Percentiles rank a stretch among this genome's conserved stretches.
phyloP scores from a whole-genome alignment of 805 yeast species.

The Candida suzukii region DNA sequence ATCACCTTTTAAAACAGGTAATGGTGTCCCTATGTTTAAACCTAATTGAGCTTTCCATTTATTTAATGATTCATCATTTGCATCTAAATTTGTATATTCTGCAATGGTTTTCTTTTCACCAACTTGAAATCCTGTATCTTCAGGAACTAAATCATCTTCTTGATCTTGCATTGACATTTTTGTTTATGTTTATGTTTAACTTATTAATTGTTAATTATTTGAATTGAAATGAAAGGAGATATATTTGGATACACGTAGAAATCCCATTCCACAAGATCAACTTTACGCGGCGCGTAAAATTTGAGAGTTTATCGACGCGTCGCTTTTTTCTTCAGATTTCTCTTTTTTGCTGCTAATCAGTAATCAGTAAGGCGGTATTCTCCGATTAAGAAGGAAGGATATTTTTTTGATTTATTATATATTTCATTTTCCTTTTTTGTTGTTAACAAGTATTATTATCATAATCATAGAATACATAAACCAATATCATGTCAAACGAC shows the following conservation, averaged over 20 bases:
- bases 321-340: not conserved
- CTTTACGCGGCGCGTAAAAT: too few relatives aligned
- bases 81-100: constrained; percentile 78
- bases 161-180: not conserved
- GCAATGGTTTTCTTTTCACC: constrained; percentile 71
- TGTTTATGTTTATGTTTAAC: not conserved
- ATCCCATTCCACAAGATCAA: too few relatives aligned
- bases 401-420: too few relatives aligned
- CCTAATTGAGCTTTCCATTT: constrained; percentile 93
- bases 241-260: too few relatives aligned
- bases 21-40: constrained; percentile 45
- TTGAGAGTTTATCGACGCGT: not conserved
- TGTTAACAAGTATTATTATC: too few relatives aligned
- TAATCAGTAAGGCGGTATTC: not conserved
- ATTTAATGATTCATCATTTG: constrained; percentile 82
- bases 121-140: constrained; percentile 56
- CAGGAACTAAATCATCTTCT: constrained; percentile 46
- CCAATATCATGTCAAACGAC: too few relatives aligned
- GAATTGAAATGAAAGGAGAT: too few relatives aligned
- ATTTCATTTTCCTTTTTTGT: too few relatives aligned
- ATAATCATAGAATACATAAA: too few relatives aligned
- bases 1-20: constrained; percentile 67
- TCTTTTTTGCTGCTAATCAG: not conserved
- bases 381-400: too few relatives aligned
- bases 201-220: not conserved